Evolutionary conservation across 2,329 filamentous ascomycete species (phyloP).

Genomic region (Sarocladium strictum): DNA sequence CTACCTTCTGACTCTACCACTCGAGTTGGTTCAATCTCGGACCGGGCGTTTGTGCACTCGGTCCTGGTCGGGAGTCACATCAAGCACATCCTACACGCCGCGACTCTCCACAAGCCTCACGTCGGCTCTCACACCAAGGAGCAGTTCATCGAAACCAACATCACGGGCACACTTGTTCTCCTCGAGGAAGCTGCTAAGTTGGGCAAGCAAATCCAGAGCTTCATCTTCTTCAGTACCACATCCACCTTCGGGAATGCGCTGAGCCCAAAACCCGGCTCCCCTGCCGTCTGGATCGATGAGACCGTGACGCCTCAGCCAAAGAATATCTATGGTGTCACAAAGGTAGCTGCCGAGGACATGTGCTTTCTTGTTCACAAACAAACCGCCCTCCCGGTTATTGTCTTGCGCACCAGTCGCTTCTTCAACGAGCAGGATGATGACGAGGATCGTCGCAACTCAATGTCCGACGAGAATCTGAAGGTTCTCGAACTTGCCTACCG

Average conservation of each 20-base stretch:
- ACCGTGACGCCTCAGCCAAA: conserved; percentile 33
- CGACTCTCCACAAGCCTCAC: conserved; percentile 43
- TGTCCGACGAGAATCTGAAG: conserved; percentile 39
- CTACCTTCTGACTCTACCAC: conserved; percentile 30
- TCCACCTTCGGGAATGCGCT: conserved; percentile 38
- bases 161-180: conserved; percentile 35
- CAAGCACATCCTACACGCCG: conserved; percentile 36
- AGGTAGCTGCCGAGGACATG: conserved; percentile 41
- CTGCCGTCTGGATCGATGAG: conserved; percentile 40
- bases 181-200: conserved; percentile 30
- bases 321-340: conserved; percentile 44
- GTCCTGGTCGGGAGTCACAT: conserved; percentile 28
- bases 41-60: conserved; percentile 25
- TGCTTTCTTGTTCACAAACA: conserved; percentile 35
- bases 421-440: conserved; percentile 43
- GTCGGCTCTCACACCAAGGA: conserved; percentile 36
- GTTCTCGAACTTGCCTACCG: conserved; percentile 41
- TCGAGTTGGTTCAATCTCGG: conserved; percentile 29
- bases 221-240: conserved; percentile 40
- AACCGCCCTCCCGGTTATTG: conserved; percentile 31
- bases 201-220: conserved; percentile 25
- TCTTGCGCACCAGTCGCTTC: conserved; percentile 42
- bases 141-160: conserved; percentile 38
- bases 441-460: conserved; percentile 27
- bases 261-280: conserved; percentile 25